Base-by-base conservation (phyloP, 805 yeast species). In the Komagataella pseudopastoris region DNA sequence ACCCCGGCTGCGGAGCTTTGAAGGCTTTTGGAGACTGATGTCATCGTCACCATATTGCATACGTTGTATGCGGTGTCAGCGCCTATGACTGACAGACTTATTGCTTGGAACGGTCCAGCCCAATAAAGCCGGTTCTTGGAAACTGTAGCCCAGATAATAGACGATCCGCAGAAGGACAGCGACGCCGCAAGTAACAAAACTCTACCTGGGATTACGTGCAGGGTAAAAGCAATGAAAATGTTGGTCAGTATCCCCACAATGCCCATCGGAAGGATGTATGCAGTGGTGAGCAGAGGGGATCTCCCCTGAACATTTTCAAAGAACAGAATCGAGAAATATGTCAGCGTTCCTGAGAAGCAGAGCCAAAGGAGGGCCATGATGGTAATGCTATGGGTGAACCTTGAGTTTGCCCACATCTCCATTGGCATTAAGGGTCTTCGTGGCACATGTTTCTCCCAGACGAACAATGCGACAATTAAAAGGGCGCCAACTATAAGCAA, bases 1-100 rank as follows among this genome's bases (percentile, higher is more conserved):
- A 74, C 63, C 14, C 78, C 78, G 3, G 75, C 75, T 4, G 78
- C 79, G 12, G 75, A 58, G 48, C 74, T 67, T 53, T 74, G 78
- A 20, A 70, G 58, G 14, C 59, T 51, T 44, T 58, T 58, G 23
- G 68, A 63, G 12, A 75, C 76, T 1, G 75, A 63, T 4, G 70
- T 64, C 45, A 74, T 58, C 1, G 76, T 63, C 44, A 70, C 68
- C 58, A 75, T 60, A 52, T 71, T 75, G 23, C 69, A 66, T 6
- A 75, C 74, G 55, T 75, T 75, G 55, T 70, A 75, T 14, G 70
- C 59, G 4, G 76, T 56, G 58, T 76, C 80, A 0, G 77, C 77
- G 0, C 78, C 78, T 14, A 75, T 45, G 36, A 72, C 77, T 0
- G 68, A 59, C 23, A 70, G 56, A 12, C 65, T 56, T 50, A 69